Conservation (phyloP, 306 rosid genomes). For the Dryas octopetala region DNA sequence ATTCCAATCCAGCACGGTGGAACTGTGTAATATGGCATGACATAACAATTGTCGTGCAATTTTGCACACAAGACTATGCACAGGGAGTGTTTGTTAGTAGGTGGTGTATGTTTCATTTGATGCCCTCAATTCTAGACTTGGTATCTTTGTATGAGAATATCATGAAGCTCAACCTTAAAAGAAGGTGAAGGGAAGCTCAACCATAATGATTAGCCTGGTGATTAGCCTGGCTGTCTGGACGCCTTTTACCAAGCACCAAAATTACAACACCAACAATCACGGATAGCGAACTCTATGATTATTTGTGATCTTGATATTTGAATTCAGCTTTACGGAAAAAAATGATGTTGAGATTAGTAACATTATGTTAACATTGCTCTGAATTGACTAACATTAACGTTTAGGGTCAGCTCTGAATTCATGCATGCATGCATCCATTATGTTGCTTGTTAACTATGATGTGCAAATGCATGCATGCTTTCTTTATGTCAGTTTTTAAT, state of each 20-base stretch:
- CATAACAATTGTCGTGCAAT: neutral
- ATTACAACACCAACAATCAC: neutral
- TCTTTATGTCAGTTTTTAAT: neutral
- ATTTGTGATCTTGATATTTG: neutral
- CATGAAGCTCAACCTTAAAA: neutral
- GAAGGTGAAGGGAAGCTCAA: neutral
- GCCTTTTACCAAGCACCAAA: neutral
- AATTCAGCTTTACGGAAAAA: neutral
- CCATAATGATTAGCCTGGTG: neutral
- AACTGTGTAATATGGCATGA: neutral
- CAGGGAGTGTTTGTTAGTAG: neutral
- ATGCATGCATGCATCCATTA: neutral
- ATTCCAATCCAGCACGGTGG: neutral
- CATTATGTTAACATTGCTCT: neutral
- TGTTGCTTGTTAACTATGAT: neutral
- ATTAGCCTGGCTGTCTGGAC: neutral
- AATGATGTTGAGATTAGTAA: slow-evolving; percentile 2
- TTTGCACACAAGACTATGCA: neutral
- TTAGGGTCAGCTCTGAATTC: neutral
- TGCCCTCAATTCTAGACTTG: neutral
- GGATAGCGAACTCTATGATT: neutral
- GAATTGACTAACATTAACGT: no score
- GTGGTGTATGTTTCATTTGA: neutral
- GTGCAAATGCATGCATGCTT: neutral
- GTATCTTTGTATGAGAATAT: neutral